These are phyloP conservation scores for Dichotomopilus funicola DNA, from an alignment of 2,329 filamentous ascomycete species.

Conservation along the genomic window DNA sequence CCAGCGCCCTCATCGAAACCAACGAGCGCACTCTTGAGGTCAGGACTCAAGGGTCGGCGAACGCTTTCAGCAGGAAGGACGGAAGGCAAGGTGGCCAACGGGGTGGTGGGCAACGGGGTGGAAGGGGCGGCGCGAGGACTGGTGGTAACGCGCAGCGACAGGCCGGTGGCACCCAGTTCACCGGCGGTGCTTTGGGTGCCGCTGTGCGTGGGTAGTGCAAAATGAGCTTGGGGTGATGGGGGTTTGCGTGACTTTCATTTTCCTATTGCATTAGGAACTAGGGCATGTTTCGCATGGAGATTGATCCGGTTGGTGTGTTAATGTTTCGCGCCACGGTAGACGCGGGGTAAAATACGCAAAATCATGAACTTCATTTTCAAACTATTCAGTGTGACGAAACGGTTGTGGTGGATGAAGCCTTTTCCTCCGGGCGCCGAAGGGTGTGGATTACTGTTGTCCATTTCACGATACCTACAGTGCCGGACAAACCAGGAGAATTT, in stretches of 20 bases:
- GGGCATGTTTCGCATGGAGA: conserved; percentile 23
- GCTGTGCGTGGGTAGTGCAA: conserved; percentile 51
- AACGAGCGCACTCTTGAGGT: conserved; percentile 98
- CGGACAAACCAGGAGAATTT: too few species aligned
- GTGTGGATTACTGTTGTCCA: too few species aligned
- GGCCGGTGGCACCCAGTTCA: conserved; percentile 71
- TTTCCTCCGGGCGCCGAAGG: too few species aligned
- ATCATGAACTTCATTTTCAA: conserved; percentile 16
- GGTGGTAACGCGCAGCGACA: conserved; percentile 58
- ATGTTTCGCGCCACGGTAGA: conserved; percentile 19
- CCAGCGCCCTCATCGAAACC: conserved; percentile 87
- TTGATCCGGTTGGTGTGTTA: conserved; percentile 17
- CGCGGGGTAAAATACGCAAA: conserved; percentile 11
- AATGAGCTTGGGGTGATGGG: conserved; percentile 4
- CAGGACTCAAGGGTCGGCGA: conserved; percentile 89
- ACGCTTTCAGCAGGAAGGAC: conserved; percentile 90
- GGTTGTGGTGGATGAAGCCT: not conserved
- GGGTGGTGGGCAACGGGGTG: conserved; percentile 55
- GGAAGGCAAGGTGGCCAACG: conserved; percentile 63
- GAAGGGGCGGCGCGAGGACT: conserved; percentile 53
- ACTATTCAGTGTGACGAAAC: not conserved
- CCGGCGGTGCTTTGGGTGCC: conserved; percentile 69
- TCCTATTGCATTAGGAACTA: conserved; percentile 24
- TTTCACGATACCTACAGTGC: too few species aligned
- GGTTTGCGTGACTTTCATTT: conserved; percentile 18